Evolutionary conservation across 176 grass and related monocot species (phyloP).

Genomic region (Musa beccarii): DNA sequence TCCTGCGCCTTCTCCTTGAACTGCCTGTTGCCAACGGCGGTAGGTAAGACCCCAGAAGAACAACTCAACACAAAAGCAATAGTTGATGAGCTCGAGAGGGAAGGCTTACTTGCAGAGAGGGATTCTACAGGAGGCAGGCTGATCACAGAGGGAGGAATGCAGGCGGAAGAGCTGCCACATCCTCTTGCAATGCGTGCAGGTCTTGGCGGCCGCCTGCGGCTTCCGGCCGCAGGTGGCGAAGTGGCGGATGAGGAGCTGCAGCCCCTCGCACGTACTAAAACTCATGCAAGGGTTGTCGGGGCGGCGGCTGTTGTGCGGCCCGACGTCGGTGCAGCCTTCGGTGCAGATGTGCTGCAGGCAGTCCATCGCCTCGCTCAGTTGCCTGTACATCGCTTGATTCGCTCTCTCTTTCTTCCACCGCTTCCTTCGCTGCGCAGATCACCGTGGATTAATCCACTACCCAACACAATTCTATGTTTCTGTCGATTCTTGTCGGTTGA

Average conservation of each 20-base stretch:
- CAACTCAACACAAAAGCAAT: too few relatives aligned
- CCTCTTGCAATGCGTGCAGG: constrained; percentile 66
- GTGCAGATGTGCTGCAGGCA: constrained; percentile 50
- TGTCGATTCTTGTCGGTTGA: too few relatives aligned
- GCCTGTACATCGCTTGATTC: constrained; percentile 37
- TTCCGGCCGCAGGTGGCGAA: constrained; percentile 43
- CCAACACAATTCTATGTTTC: too few relatives aligned
- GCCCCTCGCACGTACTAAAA: constrained; percentile 35
- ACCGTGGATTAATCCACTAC: not conserved
- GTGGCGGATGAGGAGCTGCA: constrained; percentile 56
- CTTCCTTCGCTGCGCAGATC: constrained; percentile 13
- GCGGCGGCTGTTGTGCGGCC: not conserved
- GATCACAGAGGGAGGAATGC: constrained; percentile 59
- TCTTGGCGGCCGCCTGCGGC: constrained; percentile 5
- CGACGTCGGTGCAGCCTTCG: constrained; percentile 1
- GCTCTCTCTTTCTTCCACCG: constrained; percentile 38
- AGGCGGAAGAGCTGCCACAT: constrained; percentile 70
- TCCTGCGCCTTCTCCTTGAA: constrained; percentile 44
- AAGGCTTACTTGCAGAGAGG: constrained; percentile 65
- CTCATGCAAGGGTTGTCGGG: not conserved
- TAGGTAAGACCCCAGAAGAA: too few relatives aligned
- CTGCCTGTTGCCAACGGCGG: constrained; percentile 20
- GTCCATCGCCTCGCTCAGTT: constrained; percentile 55
- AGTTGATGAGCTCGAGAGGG: not conserved
- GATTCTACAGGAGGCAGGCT: constrained; percentile 35